Evolutionary conservation across 768 basidiomycete species (phyloP).

Genomic region (Trametes coccinea): DNA sequence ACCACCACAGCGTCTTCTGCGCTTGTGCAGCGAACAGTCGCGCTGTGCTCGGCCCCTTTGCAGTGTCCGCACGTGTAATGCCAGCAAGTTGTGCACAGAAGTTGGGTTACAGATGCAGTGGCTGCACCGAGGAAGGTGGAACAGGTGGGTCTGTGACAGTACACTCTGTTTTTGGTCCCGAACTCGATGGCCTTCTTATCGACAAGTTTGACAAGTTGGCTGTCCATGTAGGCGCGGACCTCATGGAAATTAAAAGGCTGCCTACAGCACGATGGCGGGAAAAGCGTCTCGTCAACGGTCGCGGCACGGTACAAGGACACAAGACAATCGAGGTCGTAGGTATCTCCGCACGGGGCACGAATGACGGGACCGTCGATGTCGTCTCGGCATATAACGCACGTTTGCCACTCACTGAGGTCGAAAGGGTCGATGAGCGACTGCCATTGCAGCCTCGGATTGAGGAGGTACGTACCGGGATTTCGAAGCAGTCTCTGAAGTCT

Average conservation of each 20-base stretch:
- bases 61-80: constrained; percentile 47
- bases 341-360: constrained; percentile 25
- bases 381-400: constrained; percentile 24
- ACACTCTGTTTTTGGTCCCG: constrained; percentile 47
- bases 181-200: constrained; percentile 49
- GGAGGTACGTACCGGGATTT: too few relatives aligned
- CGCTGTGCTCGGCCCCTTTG: constrained; percentile 46
- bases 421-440: too few relatives aligned
- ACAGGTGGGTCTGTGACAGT: constrained; percentile 50
- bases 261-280: constrained; percentile 34
- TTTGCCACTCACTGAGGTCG: too few relatives aligned
- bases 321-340: constrained; percentile 32
- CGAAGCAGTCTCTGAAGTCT: too few relatives aligned
- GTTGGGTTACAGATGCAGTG: constrained; percentile 11
- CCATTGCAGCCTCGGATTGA: too few relatives aligned
- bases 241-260: constrained; percentile 22
- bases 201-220: constrained; percentile 30
- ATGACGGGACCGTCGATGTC: constrained; percentile 14
- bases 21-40: constrained; percentile 36
- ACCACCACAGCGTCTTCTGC: constrained; percentile 43
- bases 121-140: constrained; percentile 54
- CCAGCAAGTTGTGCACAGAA: constrained; percentile 45
- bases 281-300: constrained; percentile 31
- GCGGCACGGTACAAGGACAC: constrained; percentile 29
- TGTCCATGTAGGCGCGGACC: constrained; percentile 22